These are phyloP conservation scores for Dryas octopetala DNA, from an alignment of 306 rosid genomes.

Conservation along the genomic window DNA sequence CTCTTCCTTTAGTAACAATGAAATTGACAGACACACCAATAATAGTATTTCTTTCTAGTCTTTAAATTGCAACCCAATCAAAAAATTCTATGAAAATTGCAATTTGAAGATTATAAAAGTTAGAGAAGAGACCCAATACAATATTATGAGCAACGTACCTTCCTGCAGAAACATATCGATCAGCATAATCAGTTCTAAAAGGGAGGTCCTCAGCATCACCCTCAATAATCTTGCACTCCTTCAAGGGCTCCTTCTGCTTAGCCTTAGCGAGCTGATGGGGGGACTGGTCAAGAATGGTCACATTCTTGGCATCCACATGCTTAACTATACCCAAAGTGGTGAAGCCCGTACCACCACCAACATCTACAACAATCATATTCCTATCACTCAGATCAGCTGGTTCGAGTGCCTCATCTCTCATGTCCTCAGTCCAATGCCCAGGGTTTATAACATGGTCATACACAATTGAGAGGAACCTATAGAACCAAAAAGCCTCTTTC, in stretches of 20 bases:
- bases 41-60: neutral
- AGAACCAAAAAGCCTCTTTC: conserved; percentile 94
- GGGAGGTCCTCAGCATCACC: conserved; percentile 98
- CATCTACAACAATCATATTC: conserved; percentile 81
- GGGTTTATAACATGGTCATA: conserved; percentile 90
- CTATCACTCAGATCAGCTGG: conserved; percentile 75
- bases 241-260: conserved; percentile 78
- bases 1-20: neutral
- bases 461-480: conserved; percentile 83
- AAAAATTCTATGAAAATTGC: neutral
- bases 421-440: conserved; percentile 94
- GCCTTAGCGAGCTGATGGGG: conserved; percentile 97
- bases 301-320: conserved; percentile 88
- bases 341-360: conserved; percentile 91
- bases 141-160: conserved; percentile 44
- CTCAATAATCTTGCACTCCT: conserved; percentile 77
- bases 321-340: conserved; percentile 87
- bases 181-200: conserved; percentile 81
- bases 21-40: neutral
- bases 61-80: neutral
- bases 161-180: conserved; percentile 91
- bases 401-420: conserved; percentile 95
- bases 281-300: conserved; percentile 90
- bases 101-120: neutral
- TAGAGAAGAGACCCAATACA: neutral